These are phyloP conservation scores for Coemansia reversa DNA, from an alignment of 192 early-diverging fungal genomes.

Conservation along the genomic window DNA sequence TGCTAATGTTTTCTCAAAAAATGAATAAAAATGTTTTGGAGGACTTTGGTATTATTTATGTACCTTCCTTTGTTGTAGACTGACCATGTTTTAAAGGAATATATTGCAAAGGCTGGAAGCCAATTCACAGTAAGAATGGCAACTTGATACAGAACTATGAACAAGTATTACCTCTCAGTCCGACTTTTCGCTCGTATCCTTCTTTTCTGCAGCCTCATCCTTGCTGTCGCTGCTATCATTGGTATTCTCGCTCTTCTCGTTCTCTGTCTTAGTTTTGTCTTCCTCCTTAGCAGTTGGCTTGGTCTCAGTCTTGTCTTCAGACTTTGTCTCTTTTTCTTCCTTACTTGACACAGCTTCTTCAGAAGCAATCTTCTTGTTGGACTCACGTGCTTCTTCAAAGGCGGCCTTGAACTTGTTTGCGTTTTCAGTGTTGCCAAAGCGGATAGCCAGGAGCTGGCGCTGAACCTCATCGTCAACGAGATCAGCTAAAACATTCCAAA, in stretches of 20 bases:
- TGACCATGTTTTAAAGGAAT: background rate
- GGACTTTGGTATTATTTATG: background rate
- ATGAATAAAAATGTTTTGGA: conserved; percentile 10
- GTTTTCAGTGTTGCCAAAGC: conserved; percentile 95
- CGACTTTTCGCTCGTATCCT: conserved; percentile 8
- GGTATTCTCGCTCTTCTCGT: conserved; percentile 5
- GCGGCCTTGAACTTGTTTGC: conserved; percentile 90
- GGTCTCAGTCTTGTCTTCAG: conserved; percentile 37
- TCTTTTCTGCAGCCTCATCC: conserved; percentile 4
- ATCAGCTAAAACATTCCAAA: conserved; percentile 89
- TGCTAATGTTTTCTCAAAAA: no score
- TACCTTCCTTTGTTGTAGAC: background rate
- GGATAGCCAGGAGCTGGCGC: conserved; percentile 88
- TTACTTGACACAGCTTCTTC: conserved; percentile 20
- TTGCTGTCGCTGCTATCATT: conserved; percentile 1
- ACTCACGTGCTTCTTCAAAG: conserved; percentile 72
- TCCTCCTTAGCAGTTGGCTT: conserved; percentile 32
- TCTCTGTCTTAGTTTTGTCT: conserved; percentile 21
- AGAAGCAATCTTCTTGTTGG: conserved; percentile 35
- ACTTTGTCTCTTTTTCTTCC: conserved; percentile 34
- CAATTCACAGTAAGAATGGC: background rate
- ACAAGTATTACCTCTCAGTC: conserved; percentile 14
- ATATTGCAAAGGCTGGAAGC: background rate
- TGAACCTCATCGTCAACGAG: conserved; percentile 85
- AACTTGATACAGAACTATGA: background rate